Percentiles rank a stretch among this genome's conserved stretches.
Evolutionary conservation across 306 rosid genomes (phyloP).

Genomic region (Cicer judaicum): DNA sequence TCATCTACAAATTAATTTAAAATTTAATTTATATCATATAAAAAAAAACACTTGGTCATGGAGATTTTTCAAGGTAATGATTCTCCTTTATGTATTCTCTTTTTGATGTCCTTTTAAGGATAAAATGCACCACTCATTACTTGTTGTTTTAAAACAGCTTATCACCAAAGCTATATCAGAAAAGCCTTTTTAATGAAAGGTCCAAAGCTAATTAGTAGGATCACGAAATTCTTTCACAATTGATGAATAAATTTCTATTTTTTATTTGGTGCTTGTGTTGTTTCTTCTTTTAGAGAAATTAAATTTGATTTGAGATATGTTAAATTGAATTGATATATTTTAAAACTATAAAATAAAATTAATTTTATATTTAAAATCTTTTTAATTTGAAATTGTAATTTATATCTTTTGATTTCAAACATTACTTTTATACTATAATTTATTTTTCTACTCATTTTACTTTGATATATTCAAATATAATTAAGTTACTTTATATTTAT

Average conservation of each 20-base stretch:
- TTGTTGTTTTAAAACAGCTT: slow-evolving; percentile 40
- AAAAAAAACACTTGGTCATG: slow-evolving; percentile 21
- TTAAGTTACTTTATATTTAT: too few species aligned
- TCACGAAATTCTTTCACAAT: slow-evolving; percentile 10
- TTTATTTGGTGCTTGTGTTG: too few species aligned
- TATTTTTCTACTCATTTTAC: too few species aligned
- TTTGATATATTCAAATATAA: too few species aligned
- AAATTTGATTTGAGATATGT: too few species aligned
- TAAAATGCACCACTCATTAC: slow-evolving; percentile 38
- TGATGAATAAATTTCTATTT: not conserved
- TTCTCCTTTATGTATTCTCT: slow-evolving; percentile 36
- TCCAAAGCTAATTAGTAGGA: slow-evolving; percentile 13
- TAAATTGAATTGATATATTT: too few species aligned
- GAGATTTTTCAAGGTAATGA: slow-evolving; percentile 33
- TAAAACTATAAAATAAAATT: too few species aligned
- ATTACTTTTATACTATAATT: too few species aligned
- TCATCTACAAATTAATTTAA: slow-evolving; percentile 40
- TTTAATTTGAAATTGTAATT: too few species aligned
- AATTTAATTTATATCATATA: not conserved
- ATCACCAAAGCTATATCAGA: slow-evolving; percentile 42
- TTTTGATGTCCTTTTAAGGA: slow-evolving; percentile 44
- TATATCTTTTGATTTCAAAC: too few species aligned
- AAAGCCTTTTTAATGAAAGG: slow-evolving; percentile 39
- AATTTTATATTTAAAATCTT: too few species aligned
- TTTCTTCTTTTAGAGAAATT: too few species aligned